Base-by-base conservation (phyloP, 805 yeast species). In the Citeromyces nyonsensis region DNA sequence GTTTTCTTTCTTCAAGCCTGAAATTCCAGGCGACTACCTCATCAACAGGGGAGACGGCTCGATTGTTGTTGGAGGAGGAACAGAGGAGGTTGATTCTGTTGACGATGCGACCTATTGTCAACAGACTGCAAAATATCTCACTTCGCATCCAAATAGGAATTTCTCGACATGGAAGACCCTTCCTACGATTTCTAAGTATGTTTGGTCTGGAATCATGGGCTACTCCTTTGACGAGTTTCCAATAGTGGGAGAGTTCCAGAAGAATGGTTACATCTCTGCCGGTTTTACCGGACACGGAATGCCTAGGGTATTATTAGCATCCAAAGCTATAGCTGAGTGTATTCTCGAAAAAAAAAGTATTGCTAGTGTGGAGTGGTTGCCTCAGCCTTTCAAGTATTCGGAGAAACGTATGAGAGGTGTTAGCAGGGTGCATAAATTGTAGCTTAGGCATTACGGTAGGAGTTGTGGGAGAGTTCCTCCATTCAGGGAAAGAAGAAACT, bases 31-130 rank as follows among this genome's bases (percentile, higher is more conserved):
- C 29, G 59, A 56, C 31, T 56, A 54, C 33, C 36, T 57, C 33
- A 56, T 56, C 38, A 52, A 52, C 40, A 44, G 62, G 41, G 44
- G 52, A 1, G 65, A 59, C 41, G 63, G 63, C 2, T 40, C 54
- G 0, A 40, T 57, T 12, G 44, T 58, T 26, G 57, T 50, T 33
- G 63, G 63, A 35, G 54, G 54, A 5, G 49, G 41, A 3, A 39
- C 40, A 38, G n/a, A 25, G 18, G 22, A 5, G 7, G 22, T 7
- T 7, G 22, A 18, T 7, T 18, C 22, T 18, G 22, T 18, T 6
- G 59, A 53, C 30, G 59, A 55, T 35, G 39, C 44, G 5, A 44
- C 38, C 15, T 41, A 42, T 15, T 40, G 41, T 18, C 38, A 39
- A 12, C 35, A 32, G 14, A 29, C 44, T 10, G 32, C 37, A 14